Evolutionary conservation across 148 eudicot species (phyloP).

Genomic region (Fagopyrum esculentum): DNA sequence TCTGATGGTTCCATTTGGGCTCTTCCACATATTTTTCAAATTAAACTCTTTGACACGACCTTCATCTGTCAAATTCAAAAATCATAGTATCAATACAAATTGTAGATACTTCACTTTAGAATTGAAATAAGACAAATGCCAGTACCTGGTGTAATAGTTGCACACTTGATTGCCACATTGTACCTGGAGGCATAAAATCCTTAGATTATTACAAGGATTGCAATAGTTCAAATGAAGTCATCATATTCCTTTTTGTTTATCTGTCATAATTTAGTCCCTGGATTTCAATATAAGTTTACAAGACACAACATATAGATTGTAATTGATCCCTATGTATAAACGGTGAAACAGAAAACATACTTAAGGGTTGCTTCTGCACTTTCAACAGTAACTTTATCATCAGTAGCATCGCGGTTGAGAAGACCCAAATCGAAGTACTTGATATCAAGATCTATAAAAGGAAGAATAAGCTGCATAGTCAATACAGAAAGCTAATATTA

Average conservation of each 20-base stretch:
- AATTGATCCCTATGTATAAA: neutral
- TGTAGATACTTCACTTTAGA: neutral
- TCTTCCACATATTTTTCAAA: conserved; percentile 85
- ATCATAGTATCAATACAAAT: neutral
- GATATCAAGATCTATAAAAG: conserved; percentile 39
- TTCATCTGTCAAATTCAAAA: conserved; percentile 45
- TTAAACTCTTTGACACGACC: conserved; percentile 65
- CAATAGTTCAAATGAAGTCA: neutral
- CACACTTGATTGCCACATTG: conserved; percentile 94
- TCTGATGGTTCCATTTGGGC: conserved; percentile 95
- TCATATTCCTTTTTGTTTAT: neutral
- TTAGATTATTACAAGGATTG: neutral
- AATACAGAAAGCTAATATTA: neutral
- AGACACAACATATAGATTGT: neutral
- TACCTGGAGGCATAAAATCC: conserved; percentile 42
- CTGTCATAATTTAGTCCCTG: neutral
- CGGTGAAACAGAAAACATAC: conserved; percentile 18
- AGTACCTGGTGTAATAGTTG: conserved; percentile 94
- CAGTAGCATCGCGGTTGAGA: conserved; percentile 50
- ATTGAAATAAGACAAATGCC: neutral
- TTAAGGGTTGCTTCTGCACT: conserved; percentile 50
- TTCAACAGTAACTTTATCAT: conserved; percentile 45
- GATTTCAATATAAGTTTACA: neutral
- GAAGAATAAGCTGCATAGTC: conserved; percentile 29
- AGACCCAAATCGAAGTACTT: conserved; percentile 47